These are phyloP conservation scores for Saccharomyces pastorianus DNA, from an alignment of 1,139 yeast species.

Conservation along the genomic window DNA sequence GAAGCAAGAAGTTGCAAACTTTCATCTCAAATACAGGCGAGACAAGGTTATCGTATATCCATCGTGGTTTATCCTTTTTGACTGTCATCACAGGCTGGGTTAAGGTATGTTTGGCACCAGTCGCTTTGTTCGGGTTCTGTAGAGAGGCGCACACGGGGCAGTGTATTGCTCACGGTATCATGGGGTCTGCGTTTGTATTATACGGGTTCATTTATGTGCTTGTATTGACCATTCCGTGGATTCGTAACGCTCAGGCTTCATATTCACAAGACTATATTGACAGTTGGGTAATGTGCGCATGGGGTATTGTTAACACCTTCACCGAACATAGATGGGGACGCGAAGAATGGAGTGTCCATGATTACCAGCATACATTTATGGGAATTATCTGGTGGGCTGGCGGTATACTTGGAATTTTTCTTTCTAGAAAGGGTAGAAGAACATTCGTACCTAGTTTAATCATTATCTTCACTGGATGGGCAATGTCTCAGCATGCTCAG, in stretches of 20 bases:
- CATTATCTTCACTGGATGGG: slow-evolving; percentile 82
- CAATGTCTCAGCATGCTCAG: slow-evolving; percentile 87
- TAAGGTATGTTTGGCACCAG: slow-evolving; percentile 70
- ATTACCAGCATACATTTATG: slow-evolving; percentile 90
- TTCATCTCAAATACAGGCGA: slow-evolving; percentile 32
- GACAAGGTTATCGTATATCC: slow-evolving; percentile 31
- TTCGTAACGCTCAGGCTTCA: slow-evolving; percentile 41
- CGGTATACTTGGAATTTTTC: slow-evolving; percentile 73
- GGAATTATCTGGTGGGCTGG: slow-evolving; percentile 96
- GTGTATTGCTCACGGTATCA: slow-evolving; percentile 92
- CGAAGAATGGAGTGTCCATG: slow-evolving; percentile 84
- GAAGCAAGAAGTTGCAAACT: slow-evolving; percentile 25
- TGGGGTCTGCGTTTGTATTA: slow-evolving; percentile 84
- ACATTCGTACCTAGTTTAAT: slow-evolving; percentile 74
- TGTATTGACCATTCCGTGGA: slow-evolving; percentile 64
- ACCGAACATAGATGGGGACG: slow-evolving; percentile 93
- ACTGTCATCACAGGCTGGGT: slow-evolving; percentile 52
- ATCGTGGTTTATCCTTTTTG: slow-evolving; percentile 42
- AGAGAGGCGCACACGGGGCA: slow-evolving; percentile 75
- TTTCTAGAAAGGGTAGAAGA: slow-evolving; percentile 57
- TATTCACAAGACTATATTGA: slow-evolving; percentile 82
- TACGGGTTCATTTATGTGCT: slow-evolving; percentile 66
- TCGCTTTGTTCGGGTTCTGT: slow-evolving; percentile 78
- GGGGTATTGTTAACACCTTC: slow-evolving; percentile 92
- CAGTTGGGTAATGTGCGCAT: slow-evolving; percentile 64